Percentiles rank a stretch among this genome's conserved stretches.
phyloP scores from a whole-genome alignment of 2,329 filamentous ascomycete genomes.

The Fusarium armeniacum region DNA sequence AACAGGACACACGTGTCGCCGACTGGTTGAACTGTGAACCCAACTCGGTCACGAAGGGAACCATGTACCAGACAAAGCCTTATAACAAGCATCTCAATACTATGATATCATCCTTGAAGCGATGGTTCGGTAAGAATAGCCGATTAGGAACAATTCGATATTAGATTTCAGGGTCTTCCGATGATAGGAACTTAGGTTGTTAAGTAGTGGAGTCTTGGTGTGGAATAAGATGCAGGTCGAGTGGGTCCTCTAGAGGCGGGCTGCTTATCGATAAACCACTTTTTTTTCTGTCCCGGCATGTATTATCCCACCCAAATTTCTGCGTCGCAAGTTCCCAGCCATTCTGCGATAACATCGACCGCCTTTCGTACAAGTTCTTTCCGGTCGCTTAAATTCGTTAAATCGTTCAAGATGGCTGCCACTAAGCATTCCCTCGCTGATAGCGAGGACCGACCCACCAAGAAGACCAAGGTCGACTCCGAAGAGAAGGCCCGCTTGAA shows the following conservation, averaged over 20 bases:
- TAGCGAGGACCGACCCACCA: constrained; percentile 56
- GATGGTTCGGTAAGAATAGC: neutral
- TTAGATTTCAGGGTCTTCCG: constrained; percentile 5
- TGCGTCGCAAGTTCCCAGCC: constrained; percentile 37
- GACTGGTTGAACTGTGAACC: constrained; percentile 36
- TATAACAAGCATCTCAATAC: neutral
- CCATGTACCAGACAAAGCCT: neutral
- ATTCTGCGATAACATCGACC: constrained; percentile 38
- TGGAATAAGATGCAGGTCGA: neutral
- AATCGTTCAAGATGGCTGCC: constrained; percentile 55
- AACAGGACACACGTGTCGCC: constrained; percentile 43
- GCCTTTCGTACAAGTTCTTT: constrained; percentile 17
- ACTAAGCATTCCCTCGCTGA: constrained; percentile 58
- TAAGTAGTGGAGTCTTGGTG: constrained; percentile 5
- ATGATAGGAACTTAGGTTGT: constrained; percentile 4
- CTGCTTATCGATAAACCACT: constrained; percentile 54
- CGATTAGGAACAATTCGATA: neutral
- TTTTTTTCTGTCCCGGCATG: constrained; percentile 39
- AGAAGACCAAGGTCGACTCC: constrained; percentile 58
- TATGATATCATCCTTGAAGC: neutral
- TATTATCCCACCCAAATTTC: constrained; percentile 44
- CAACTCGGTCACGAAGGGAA: constrained; percentile 4
- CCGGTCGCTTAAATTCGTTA: constrained; percentile 4
- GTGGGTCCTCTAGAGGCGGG: constrained; percentile 14
- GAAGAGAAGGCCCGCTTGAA: constrained; percentile 55